phyloP scores from a whole-genome alignment of 805 yeast genomes.

The Candida tibetensis region DNA sequence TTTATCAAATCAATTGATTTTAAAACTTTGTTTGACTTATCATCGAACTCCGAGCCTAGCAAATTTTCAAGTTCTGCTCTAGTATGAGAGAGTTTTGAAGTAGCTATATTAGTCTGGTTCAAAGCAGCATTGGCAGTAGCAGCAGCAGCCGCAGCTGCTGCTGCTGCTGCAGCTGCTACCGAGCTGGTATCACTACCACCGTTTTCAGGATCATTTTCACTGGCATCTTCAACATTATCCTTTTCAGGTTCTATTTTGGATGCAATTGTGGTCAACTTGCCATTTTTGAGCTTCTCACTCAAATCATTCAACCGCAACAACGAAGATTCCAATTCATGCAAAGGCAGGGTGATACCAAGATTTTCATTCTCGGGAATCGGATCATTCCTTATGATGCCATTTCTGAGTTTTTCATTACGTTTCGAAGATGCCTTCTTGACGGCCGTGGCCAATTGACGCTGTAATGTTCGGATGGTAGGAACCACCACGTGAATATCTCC shows the following conservation, averaged over 20 bases:
- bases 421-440: conserved; percentile 23
- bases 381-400: conserved; percentile 9
- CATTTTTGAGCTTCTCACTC: conserved; percentile 30
- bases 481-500: conserved; percentile 13
- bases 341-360: conserved; percentile 17
- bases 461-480: conserved; percentile 38
- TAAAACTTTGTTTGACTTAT: background rate
- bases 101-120: background rate
- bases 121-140: background rate
- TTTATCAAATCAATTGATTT: conserved; percentile 1
- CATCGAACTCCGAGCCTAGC: background rate
- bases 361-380: conserved; percentile 10
- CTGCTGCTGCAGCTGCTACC: background rate
- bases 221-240: background rate
- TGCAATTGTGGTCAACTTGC: conserved; percentile 15
- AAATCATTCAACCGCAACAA: conserved; percentile 27
- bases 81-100: background rate
- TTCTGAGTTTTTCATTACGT: conserved; percentile 2
- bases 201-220: background rate
- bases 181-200: background rate
- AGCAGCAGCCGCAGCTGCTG: conserved; percentile 2
- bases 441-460: conserved; percentile 33
- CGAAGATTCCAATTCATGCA: conserved; percentile 29
- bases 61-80: background rate
- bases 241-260: no score